Conservation (phyloP, 192 early-diverging fungal species). For the Physocladia obscura region DNA sequence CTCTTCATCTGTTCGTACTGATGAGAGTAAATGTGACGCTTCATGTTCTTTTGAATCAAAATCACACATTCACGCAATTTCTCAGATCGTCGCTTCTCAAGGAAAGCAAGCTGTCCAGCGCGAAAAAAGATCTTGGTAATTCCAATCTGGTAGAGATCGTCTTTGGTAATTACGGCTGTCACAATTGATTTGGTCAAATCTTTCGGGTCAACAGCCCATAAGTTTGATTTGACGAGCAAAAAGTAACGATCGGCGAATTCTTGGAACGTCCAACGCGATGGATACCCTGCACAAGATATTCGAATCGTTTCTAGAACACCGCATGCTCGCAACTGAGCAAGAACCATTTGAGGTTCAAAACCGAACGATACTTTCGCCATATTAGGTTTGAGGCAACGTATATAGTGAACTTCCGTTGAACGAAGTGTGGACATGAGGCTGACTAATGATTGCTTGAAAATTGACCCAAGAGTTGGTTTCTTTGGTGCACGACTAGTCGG, state of each 20-base stretch:
- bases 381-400: slow-evolving; percentile 95
- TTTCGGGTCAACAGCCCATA: slow-evolving; percentile 59
- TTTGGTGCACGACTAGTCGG: slow-evolving; percentile 41
- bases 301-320: slow-evolving; percentile 92
- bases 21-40: slow-evolving; percentile 56
- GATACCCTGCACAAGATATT: slow-evolving; percentile 85
- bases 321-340: slow-evolving; percentile 82
- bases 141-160: slow-evolving; percentile 91
- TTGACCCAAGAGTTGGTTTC: slow-evolving; percentile 83
- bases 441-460: slow-evolving; percentile 73
- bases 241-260: slow-evolving; percentile 75
- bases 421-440: slow-evolving; percentile 88
- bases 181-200: slow-evolving; percentile 51
- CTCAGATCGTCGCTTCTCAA: slow-evolving; percentile 81
- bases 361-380: slow-evolving; percentile 79
- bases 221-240: slow-evolving; percentile 8
- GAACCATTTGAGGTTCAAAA: slow-evolving; percentile 89
- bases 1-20: slow-evolving; percentile 40
- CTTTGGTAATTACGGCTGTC: slow-evolving; percentile 66
- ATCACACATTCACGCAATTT: slow-evolving; percentile 73
- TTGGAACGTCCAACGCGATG: slow-evolving; percentile 74
- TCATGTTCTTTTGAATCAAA: slow-evolving; percentile 85
- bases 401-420: slow-evolving; percentile 78
- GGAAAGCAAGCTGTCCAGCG: slow-evolving; percentile 83
- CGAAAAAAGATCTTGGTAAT: slow-evolving; percentile 98